Evolutionary conservation across 192 early-diverging fungal species (phyloP), one percentile per base, ranked within the genome.

Genomic region (Lobulomyces angularis): DNA sequence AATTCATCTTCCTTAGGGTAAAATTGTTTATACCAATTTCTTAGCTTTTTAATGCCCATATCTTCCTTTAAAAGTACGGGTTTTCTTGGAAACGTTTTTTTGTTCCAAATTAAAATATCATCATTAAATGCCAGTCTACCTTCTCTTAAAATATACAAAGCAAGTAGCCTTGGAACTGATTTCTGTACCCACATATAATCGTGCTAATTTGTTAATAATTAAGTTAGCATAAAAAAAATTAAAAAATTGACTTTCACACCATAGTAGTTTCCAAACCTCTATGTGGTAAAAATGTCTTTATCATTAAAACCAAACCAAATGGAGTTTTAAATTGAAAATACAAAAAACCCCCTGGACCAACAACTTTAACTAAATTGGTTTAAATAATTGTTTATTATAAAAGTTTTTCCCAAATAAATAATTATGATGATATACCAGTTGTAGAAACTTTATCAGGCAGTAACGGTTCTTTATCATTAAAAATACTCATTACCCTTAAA

Each of bases 51-150:
- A 35, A 51, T 34, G 27, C 34, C 45, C n/a, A 33, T 51, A 20
- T 51, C 50, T 27, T 51, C 50, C 31, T 50, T 46, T 26, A 51
- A 35, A 14, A 51, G 23, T 17, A 51, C 39, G 9, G 50, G 50
- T 27, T 20, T 41, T 20, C 25, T 27, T 20, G 22, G 3, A 39
- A 50, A 46, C 44, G 44, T 46, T 37, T 46, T 46, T 31, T 46
- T 33, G 39, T 11, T n/a, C 44, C 44, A 46, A 19, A 46, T 27
- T 19, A 11, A 9, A 23, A 33, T 38, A 19, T 46, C 44, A 41
- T 33, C 44, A 12, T 33, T 37, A 41, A 0, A 33, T 8, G 46
- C 20, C 23, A 48, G 22, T 41, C n/a, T 48, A 7, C 25, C 46
- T 34, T 51, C 50, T 14, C 39, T 35, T 30, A 37, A 50, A 16